Conservation (phyloP, 208 protist species). For the Balamuthia mandrillaris region DNA sequence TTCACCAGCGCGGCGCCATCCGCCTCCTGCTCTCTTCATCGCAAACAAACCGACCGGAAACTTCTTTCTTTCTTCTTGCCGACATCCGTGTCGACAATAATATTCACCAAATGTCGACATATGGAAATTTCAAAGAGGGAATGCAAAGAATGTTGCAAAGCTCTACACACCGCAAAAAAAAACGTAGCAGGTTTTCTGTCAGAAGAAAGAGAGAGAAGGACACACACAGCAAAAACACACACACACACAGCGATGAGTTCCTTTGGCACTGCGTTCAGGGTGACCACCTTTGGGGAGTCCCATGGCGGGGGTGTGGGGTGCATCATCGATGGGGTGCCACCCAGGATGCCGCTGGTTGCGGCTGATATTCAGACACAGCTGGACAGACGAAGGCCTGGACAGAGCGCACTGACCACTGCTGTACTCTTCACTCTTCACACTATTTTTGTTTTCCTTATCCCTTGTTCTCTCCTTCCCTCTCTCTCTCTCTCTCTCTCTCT, state of each 20-base stretch:
- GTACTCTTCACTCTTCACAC: neutral
- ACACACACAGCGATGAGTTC: constrained; percentile 60
- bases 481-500: neutral
- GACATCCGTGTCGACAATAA: neutral
- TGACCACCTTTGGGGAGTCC: constrained; percentile 82
- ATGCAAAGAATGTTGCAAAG: too few relatives aligned
- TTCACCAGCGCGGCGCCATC: too few relatives aligned
- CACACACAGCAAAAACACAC: neutral
- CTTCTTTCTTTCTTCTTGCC: neutral
- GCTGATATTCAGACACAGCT: constrained; percentile 75
- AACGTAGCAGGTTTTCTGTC: too few relatives aligned
- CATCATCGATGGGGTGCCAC: constrained; percentile 68
- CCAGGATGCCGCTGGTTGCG: constrained; percentile 67
- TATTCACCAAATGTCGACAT: too few relatives aligned
- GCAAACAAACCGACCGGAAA: neutral
- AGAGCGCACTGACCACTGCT: constrained; percentile 68
- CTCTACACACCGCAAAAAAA: too few relatives aligned
- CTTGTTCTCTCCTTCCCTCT: neutral
- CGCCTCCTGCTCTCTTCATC: neutral
- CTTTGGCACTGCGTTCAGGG: constrained; percentile 74
- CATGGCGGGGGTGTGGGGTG: constrained; percentile 71
- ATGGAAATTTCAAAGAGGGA: too few relatives aligned
- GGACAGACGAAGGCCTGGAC: constrained; percentile 69
- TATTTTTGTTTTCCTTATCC: neutral
- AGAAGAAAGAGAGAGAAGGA: neutral